phyloP scores from a whole-genome alignment of 2,329 filamentous ascomycete genomes.

The Tolypocladium paradoxum region DNA sequence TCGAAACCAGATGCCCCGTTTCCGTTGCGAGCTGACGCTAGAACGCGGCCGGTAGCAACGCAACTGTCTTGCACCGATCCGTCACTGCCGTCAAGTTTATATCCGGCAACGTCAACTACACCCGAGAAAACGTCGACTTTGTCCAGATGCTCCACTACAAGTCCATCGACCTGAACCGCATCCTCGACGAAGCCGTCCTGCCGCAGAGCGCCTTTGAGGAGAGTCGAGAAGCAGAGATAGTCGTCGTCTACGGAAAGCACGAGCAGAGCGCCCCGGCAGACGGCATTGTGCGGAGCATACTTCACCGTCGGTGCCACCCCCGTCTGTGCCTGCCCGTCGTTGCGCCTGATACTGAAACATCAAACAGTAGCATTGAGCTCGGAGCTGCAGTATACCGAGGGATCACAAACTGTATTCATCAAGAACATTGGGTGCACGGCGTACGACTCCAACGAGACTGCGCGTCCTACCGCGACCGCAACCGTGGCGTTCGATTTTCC shows the following conservation, averaged over 20 bases:
- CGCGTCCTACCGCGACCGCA: not conserved
- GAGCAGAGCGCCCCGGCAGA: not conserved
- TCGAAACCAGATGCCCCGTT: not conserved
- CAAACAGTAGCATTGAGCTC: not conserved
- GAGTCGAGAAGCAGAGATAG: not conserved
- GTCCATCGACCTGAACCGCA: not conserved
- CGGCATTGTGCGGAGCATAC: not conserved
- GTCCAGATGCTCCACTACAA: slow-evolving; percentile 2
- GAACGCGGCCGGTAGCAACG: not conserved
- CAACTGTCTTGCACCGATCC: not conserved
- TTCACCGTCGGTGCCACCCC: not conserved
- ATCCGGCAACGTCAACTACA: not conserved
- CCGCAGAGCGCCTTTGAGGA: not conserved
- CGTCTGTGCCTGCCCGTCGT: not conserved
- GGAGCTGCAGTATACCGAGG: not conserved
- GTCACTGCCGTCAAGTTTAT: not conserved
- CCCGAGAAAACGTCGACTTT: not conserved
- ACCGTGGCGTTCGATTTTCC: not conserved
- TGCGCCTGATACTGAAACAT: not conserved
- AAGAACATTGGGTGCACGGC: not conserved
- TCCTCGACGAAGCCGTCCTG: not conserved
- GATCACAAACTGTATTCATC: not conserved
- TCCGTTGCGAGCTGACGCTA: not conserved
- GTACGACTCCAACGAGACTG: not conserved
- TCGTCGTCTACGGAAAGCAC: not conserved